Evolutionary conservation across 805 yeast species (phyloP), one percentile per base, ranked within the genome.

Genomic region (Saturnispora gosingensis): DNA sequence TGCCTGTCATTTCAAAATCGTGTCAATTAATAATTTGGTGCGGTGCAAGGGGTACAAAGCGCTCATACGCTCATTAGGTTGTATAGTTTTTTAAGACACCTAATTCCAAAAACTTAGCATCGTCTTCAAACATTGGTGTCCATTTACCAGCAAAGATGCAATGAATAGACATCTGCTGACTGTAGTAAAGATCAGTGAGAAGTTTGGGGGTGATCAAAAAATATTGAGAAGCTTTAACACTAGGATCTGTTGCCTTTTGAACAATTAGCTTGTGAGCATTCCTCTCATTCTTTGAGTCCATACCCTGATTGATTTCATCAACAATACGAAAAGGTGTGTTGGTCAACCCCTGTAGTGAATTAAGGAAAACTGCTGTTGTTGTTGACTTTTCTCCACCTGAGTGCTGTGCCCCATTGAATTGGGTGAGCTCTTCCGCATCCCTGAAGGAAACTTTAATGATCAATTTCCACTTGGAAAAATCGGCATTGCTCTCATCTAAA

Each of bases 331-430:
- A 88, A 9, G 99, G 98, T 0, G 97, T 88, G 28, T 77, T 76
- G 0, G 97, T 83, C 52, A 85, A 74, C 10, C 89, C 91, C 69
- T 93, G 99, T 56, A 93, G 72, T 1, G 98, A 83, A 74, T 93
- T 86, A 62, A 93, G 77, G 64, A 85, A 93, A 49, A 90, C 78
- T 2, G 91, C 91, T 0, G 98, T 93, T 0, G 97, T 83, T 0
- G 93, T 96, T 1, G 98, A 95, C 61, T 96, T 79, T 67, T 93
- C 99, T 48, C 99, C 99, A 52, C 99, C 99, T 1, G 97, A 88
- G 65, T 93, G 99, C 3, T 91, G 80, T 53, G 85, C 88, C n/a
- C 88, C 80, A 60, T 88, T 90, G 46, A 93, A 72, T 18, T 78
- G 77, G 56, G 82, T 81, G 53, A 85, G 65, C n/a, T 75, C 81